Base-by-base conservation (phyloP, 2,329 filamentous ascomycete species). In the Sphaerulina vaccinii region DNA sequence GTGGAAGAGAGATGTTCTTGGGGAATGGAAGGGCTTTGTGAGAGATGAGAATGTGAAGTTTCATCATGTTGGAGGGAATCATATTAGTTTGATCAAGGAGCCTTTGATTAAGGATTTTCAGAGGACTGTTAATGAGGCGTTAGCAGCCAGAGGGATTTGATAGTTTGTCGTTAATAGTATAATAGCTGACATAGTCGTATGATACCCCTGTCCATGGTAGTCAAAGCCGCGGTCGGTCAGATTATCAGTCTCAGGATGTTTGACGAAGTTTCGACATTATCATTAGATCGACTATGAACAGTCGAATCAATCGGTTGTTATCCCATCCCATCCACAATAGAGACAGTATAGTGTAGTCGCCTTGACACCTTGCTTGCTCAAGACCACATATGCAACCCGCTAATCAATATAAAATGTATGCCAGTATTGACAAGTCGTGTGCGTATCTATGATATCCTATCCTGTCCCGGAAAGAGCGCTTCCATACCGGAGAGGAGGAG, bases 1-100 rank as follows among this genome's bases (percentile, higher is more conserved):
- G 15, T 61, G 54, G 50, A 54, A 54, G 41, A 27, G 51, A 3
- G 56, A 55, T n/a, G 58, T 61, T 15, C 23, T 61, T 23, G 50
- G 50, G 2, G 38, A 51, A 37, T 61, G 58, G 57, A 41, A 39
- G 16, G 32, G 36, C 3, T 54, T 51, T 24, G 51, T 54, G 3
- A 40, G 49, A 7, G 50, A 50, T 9, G 39, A 51, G 48, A 52
- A 55, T 40, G 57, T 58, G 10, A 24, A 40, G 4, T 56, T 60
- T 18, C 55, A 58, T 21, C 35, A 56, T 3, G 57, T 60, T 6
- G 43, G 46, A n/a, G 55, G 57, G 5, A 60, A 46, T 16, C 52
- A 58, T 37, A 56, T 56, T 36, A 54, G 37, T 15, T 27, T 56
- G 38, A 56, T 56, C 35, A 51, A 52, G 9, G 52, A 55, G 47